Conservation (phyloP, 306 rosid species). For the Morella rubra region DNA sequence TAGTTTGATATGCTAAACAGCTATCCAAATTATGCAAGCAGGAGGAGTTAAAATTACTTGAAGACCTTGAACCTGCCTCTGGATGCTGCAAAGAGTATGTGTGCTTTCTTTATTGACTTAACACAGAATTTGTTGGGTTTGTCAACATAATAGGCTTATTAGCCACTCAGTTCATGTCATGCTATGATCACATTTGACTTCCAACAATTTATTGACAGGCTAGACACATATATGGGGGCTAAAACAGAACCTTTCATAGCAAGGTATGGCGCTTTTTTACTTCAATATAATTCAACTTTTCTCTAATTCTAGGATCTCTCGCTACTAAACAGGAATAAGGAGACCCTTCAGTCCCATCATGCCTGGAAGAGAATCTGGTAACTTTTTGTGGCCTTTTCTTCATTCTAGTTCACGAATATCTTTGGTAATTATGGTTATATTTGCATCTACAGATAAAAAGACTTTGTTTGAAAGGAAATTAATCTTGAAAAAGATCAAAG, state of each 20-base stretch:
- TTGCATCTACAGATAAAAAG: background rate
- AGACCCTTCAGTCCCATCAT: constrained; percentile 22
- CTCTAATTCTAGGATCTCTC: background rate
- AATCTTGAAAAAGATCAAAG: background rate
- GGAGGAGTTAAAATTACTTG: constrained; percentile 52
- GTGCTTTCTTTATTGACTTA: background rate
- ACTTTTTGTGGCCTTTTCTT: constrained; percentile 2
- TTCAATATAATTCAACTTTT: background rate
- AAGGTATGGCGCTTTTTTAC: constrained; percentile 28
- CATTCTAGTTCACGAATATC: constrained; percentile 7
- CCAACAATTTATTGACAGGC: no score
- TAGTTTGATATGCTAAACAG: no score
- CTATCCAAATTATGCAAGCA: constrained; percentile 1
- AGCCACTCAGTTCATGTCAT: no score
- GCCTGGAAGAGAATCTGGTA: constrained; percentile 40
- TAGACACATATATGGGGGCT: constrained; percentile 24
- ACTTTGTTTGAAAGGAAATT: background rate
- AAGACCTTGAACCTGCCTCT: constrained; percentile 45
- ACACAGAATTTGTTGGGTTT: no score
- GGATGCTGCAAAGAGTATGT: constrained; percentile 47
- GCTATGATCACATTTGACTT: no score
- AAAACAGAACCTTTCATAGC: constrained; percentile 44
- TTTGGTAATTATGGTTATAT: background rate
- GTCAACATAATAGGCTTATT: no score
- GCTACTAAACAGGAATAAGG: constrained; percentile 31